These are phyloP conservation scores for Onygena corvina DNA, from an alignment of 2,329 filamentous ascomycete species.

Conservation along the genomic window DNA sequence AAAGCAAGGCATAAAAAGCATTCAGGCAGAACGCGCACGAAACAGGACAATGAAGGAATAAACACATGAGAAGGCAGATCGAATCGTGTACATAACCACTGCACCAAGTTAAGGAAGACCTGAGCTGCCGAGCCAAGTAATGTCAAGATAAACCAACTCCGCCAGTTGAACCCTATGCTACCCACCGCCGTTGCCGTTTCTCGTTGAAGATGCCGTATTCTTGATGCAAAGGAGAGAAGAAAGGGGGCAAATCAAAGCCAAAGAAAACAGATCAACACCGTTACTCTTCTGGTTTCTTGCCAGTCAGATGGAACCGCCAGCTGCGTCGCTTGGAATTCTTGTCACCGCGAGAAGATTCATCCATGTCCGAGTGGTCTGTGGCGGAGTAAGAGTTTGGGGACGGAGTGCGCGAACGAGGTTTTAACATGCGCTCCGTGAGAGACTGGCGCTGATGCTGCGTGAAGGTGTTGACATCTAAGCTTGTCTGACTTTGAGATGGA, in stretches of 20 bases:
- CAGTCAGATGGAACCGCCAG: conserved; percentile 53
- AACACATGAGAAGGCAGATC: background rate
- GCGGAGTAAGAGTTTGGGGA: conserved; percentile 48
- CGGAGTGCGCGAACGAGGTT: conserved; percentile 59
- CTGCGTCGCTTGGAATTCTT: conserved; percentile 60
- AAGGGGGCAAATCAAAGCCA: background rate
- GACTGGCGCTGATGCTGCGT: conserved; percentile 23
- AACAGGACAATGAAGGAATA: background rate
- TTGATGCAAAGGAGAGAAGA: background rate
- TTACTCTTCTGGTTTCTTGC: conserved; percentile 8
- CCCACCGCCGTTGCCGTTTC: background rate
- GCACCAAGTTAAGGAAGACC: background rate
- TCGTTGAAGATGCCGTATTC: too few species aligned
- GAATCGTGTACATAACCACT: background rate
- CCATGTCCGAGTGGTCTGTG: conserved; percentile 71
- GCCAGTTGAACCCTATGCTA: background rate
- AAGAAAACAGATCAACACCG: background rate
- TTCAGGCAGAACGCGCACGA: background rate
- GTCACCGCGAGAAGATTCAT: conserved; percentile 52
- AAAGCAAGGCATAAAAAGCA: background rate
- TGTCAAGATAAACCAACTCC: background rate
- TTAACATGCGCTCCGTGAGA: conserved; percentile 42
- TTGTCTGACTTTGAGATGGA: background rate
- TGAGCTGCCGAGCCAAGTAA: background rate
- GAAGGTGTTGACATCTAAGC: conserved; percentile 2